phyloP scores from a whole-genome alignment of 768 basidiomycete species.

The Pleurotus salmoneostramineus region DNA sequence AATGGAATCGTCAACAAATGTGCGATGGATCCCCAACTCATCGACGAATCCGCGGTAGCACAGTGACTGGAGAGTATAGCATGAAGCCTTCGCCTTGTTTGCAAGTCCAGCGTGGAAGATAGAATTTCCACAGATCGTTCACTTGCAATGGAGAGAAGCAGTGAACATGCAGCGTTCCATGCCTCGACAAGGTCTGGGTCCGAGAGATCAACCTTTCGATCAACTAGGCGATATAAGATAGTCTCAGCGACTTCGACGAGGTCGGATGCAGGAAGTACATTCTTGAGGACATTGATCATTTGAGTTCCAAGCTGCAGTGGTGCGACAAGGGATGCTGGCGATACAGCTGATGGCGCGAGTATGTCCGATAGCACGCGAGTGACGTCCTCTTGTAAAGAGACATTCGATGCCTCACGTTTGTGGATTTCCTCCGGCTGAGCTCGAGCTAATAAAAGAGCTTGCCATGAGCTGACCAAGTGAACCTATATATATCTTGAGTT shows the following conservation, averaged over 20 bases:
- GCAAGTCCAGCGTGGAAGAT: conserved; percentile 21
- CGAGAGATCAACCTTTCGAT: conserved; percentile 34
- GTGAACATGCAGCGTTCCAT: conserved; percentile 49
- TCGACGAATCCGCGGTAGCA: conserved; percentile 17
- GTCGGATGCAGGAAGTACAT: conserved; percentile 37
- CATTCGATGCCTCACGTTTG: conserved; percentile 26
- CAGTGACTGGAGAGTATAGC: conserved; percentile 31
- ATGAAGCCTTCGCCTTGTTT: conserved; percentile 47
- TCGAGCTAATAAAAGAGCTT: conserved; percentile 50
- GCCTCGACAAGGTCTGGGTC: conserved; percentile 30
- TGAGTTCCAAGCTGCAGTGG: not conserved
- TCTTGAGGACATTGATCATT: conserved; percentile 40
- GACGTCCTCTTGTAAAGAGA: conserved; percentile 20
- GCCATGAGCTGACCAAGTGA: conserved; percentile 44
- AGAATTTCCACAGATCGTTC: conserved; percentile 34
- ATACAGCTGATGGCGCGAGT: conserved; percentile 18
- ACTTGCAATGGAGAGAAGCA: conserved; percentile 38
- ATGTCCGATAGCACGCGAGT: conserved; percentile 28
- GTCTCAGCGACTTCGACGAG: conserved; percentile 40
- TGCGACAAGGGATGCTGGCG: not conserved
- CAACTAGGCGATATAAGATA: conserved; percentile 43
- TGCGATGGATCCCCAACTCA: conserved; percentile 36
- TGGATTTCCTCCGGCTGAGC: conserved; percentile 36
- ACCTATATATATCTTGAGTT: conserved; percentile 22
- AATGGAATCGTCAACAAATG: conserved; percentile 45